These are phyloP conservation scores for Dipteronia dyeriana DNA, from an alignment of 345 rosid genomes.

Conservation along the genomic window DNA sequence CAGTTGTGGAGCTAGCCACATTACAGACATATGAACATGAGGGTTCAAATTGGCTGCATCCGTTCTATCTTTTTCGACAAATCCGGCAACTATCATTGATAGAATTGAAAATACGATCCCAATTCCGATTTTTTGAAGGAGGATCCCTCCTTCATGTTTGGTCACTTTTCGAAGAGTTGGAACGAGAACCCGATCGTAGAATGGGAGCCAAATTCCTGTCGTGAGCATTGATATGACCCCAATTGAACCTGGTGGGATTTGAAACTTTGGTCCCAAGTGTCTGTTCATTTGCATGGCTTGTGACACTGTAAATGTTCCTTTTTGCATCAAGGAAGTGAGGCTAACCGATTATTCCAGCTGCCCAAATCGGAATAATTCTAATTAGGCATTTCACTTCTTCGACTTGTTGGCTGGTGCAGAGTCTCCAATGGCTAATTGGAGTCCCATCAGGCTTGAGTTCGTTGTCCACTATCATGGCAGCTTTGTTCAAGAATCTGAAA, in stretches of 20 bases:
- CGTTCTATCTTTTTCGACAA: constrained; percentile 50
- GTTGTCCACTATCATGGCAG: constrained; percentile 26
- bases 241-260: constrained; percentile 57
- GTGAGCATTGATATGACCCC: constrained; percentile 46
- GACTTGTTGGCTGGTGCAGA: constrained; percentile 64
- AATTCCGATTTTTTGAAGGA: constrained; percentile 58
- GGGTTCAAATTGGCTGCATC: constrained; percentile 23
- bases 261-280: constrained; percentile 56
- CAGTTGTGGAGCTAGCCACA: constrained; percentile 67
- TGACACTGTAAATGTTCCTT: constrained; percentile 43
- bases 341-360: too few relatives aligned
- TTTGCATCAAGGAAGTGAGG: constrained; percentile 29
- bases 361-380: too few relatives aligned
- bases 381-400: constrained; percentile 11
- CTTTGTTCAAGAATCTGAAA: constrained; percentile 65
- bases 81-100: constrained; percentile 51
- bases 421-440: constrained; percentile 41
- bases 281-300: constrained; percentile 64
- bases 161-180: constrained; percentile 45
- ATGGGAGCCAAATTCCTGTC: constrained; percentile 51
- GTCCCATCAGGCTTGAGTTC: neutral
- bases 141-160: constrained; percentile 48
- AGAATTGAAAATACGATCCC: constrained; percentile 48
- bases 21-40: constrained; percentile 35
- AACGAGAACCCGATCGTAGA: constrained; percentile 18